Evolutionary conservation across 345 rosid species (phyloP), one percentile per base, ranked within the genome.

Genomic region (Aquilaria sinensis): DNA sequence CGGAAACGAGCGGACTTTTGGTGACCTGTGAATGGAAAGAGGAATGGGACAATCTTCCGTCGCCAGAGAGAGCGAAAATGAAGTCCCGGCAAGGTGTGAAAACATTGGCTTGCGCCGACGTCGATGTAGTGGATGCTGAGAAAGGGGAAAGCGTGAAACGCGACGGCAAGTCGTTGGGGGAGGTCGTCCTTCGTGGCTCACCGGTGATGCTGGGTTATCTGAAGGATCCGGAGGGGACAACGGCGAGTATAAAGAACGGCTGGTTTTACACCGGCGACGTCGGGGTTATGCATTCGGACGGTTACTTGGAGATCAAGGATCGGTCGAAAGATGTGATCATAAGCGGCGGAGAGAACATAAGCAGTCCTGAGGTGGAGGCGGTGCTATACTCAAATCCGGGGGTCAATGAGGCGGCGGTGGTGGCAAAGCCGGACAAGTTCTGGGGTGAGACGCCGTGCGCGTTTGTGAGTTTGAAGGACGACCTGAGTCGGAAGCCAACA

Each of bases 391-490:
- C 69, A 3, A 74, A 83, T 63, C 87, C 83, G 0, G 72, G 55
- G 53, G 67, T 83, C 51, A 63, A 73, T 4, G 92, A 83, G 67
- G 92, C 74, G 6, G 89, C 92, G 11, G 87, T 83, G 51, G 92
- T 83, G 57, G 87, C 80, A 6, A 60, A 67, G 29, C 89, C 82
- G 1, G 79, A 86, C 33, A 64, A 74, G 31, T 69, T 76, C n/a
- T 86, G 93, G 89, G 87, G 85, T 5, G 86, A 86, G 60, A 76
- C 80, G 12, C 82, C 85, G 1, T 84, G 89, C 55, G 93, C 89
- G 30, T 84, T 86, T 61, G 77, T 86, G 65, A 77, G 78, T 64
- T 58, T 86, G 74, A 86, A 80, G 66, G 1, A 4, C n/a, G 50
- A 43, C 47, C 43, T 58, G 13, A 56, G 11, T 29, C 10, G 6